These are phyloP conservation scores for Trichoderma sp. DNA, from an alignment of 2,329 filamentous ascomycete genomes.

Conservation along the genomic window DNA sequence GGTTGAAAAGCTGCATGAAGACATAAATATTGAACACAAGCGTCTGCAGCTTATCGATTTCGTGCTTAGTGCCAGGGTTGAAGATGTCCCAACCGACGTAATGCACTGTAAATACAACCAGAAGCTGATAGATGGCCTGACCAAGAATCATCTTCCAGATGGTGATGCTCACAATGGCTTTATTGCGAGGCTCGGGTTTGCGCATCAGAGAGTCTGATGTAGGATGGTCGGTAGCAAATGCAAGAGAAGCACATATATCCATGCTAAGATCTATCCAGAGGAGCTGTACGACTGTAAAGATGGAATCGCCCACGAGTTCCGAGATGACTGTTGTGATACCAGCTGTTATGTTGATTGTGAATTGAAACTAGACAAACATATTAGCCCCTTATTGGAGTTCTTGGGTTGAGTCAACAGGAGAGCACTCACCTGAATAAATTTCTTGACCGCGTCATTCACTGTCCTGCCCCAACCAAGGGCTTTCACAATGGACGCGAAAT, in stretches of 20 bases:
- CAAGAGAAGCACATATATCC: conserved; percentile 68
- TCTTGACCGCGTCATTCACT: conserved; percentile 64
- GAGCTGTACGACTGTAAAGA: conserved; percentile 64
- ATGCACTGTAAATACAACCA: conserved; percentile 59
- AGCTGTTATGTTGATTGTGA: conserved; percentile 70
- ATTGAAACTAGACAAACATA: conserved; percentile 51
- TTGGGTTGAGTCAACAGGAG: neutral
- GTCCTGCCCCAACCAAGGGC: conserved; percentile 63
- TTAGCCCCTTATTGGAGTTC: neutral
- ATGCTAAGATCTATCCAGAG: conserved; percentile 71
- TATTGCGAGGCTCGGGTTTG: conserved; percentile 73
- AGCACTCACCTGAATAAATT: conserved; percentile 58
- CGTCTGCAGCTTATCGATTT: conserved; percentile 52
- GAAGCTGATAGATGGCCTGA: conserved; percentile 75
- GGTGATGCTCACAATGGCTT: conserved; percentile 69
- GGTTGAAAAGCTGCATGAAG: conserved; percentile 90
- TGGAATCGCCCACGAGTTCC: conserved; percentile 56
- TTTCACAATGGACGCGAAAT: conserved; percentile 65
- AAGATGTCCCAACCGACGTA: conserved; percentile 62
- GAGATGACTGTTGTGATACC: conserved; percentile 65
- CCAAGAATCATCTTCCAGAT: conserved; percentile 94
- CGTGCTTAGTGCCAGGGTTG: conserved; percentile 47
- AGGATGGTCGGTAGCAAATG: conserved; percentile 62
- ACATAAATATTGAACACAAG: conserved; percentile 85
- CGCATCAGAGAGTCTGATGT: conserved; percentile 58